Percentiles rank a stretch among this genome's conserved stretches.
Evolutionary conservation across 2,329 filamentous ascomycete genomes (phyloP).

Genomic region (Epichloe glyceriae): DNA sequence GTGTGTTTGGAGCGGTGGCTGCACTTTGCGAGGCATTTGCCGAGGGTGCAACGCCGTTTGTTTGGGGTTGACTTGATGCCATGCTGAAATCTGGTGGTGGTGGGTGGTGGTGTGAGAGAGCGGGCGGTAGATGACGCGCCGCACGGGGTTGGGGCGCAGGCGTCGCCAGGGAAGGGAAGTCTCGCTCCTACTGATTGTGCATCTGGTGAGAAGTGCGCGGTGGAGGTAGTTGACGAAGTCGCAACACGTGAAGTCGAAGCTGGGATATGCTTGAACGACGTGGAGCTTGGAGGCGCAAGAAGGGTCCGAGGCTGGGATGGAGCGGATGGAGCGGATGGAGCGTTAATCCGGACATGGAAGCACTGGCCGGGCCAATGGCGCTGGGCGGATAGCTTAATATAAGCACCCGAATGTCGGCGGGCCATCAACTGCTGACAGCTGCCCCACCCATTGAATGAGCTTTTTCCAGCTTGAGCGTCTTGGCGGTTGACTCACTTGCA

Average conservation of each 20-base stretch:
- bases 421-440: neutral
- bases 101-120: neutral
- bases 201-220: neutral
- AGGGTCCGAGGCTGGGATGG: too few species aligned
- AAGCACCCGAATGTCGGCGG: neutral
- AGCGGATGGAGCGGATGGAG: too few species aligned
- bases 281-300: neutral
- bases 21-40: slow-evolving; percentile 17
- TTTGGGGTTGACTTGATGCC: slow-evolving; percentile 31
- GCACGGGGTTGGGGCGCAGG: neutral
- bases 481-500: slow-evolving; percentile 6
- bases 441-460: neutral
- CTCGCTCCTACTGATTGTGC: neutral
- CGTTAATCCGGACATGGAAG: neutral
- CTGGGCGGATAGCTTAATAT: too few species aligned
- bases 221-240: neutral
- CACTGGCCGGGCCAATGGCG: neutral
- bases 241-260: neutral
- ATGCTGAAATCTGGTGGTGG: slow-evolving; percentile 11
- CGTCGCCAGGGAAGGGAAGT: neutral
- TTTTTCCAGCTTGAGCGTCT: neutral
- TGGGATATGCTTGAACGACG: neutral
- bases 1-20: slow-evolving; percentile 21
- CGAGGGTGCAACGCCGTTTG: slow-evolving; percentile 38
- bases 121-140: neutral